These are phyloP conservation scores for Penicillium sp. DNA, from an alignment of 2,329 filamentous ascomycete genomes.

Conservation along the genomic window DNA sequence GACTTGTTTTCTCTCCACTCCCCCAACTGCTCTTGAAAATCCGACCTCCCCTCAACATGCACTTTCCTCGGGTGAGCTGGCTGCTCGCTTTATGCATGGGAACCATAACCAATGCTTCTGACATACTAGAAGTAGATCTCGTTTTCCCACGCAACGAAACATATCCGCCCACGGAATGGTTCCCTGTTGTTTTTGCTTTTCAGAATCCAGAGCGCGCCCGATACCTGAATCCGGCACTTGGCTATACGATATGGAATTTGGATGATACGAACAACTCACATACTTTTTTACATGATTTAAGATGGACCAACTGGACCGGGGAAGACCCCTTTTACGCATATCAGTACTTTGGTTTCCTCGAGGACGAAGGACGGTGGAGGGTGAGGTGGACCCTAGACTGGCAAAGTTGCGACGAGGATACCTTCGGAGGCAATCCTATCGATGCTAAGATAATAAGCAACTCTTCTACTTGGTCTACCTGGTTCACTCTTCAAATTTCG, in stretches of 20 bases:
- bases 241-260: conserved; percentile 6
- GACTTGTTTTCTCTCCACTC: too few species aligned
- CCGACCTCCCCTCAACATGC: too few species aligned
- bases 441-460: not conserved
- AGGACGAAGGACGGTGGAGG: not conserved
- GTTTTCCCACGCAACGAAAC: conserved; percentile 16
- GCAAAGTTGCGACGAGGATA: conserved; percentile 13
- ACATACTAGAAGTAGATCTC: conserved; percentile 17
- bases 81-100: not conserved
- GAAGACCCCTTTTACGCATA: conserved; percentile 11
- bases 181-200: conserved; percentile 19
- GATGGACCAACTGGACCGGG: conserved; percentile 9
- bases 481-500: conserved; percentile 8
- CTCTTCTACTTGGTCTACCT: not conserved
- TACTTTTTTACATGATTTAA: conserved; percentile 3
- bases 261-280: not conserved
- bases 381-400: conserved; percentile 8
- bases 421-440: not conserved
- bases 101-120: conserved; percentile 2
- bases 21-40: too few species aligned
- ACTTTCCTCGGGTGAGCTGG: too few species aligned
- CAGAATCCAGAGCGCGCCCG: conserved; percentile 13
- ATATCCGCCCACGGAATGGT: conserved; percentile 10
- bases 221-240: conserved; percentile 10
- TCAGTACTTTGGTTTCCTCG: not conserved